Conservation (phyloP, 108 stramenopile species). For the Poteriospumella lacustris region DNA sequence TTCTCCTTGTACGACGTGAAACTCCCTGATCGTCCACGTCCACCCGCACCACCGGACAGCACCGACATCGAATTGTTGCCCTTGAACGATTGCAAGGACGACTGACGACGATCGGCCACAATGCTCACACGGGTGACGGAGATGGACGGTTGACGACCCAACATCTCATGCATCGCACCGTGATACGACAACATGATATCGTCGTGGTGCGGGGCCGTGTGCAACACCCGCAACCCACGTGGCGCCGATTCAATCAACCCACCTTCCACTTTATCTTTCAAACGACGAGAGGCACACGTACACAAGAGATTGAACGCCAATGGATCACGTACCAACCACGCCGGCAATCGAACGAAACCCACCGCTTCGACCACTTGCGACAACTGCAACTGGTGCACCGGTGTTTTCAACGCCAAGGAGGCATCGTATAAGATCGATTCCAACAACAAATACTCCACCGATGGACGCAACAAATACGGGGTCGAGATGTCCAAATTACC, state of each 20-base stretch:
- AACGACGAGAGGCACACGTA: conserved; percentile 15
- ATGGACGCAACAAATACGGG: background rate
- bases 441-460: background rate
- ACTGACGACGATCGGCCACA: no score
- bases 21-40: background rate
- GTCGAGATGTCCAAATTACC: background rate
- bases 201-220: conserved; percentile 39
- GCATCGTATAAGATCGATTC: conserved; percentile 18
- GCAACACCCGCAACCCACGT: background rate
- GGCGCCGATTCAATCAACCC: conserved; percentile 11
- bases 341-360: background rate
- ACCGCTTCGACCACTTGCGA: background rate
- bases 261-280: conserved; percentile 27
- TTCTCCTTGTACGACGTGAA: background rate
- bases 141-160: conserved; percentile 1
- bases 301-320: background rate
- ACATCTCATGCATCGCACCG: conserved; percentile 32
- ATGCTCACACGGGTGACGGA: background rate
- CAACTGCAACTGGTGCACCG: conserved; percentile 4
- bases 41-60: background rate
- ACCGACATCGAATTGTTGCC: no score
- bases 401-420: conserved; percentile 13
- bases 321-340: background rate
- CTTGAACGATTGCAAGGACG: no score
- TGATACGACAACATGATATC: conserved; percentile 40